Base-by-base conservation (phyloP, 148 eudicot genomes). In the Heliamphora exappendiculata region DNA sequence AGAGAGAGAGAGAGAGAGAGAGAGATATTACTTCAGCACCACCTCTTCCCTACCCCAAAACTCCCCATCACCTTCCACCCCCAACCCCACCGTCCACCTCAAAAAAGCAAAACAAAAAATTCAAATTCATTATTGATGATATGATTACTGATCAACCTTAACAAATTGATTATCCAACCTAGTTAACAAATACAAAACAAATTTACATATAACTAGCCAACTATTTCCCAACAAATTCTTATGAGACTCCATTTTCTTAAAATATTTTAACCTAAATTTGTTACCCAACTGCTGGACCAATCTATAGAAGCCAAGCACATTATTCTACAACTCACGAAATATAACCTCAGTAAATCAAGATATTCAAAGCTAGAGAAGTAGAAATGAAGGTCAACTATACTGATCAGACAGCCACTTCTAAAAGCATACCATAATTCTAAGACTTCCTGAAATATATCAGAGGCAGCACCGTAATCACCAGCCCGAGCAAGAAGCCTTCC, bases 401-500 rank as follows among this genome's bases (percentile, higher is more conserved):
- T 26, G 3, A 79, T 64, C 29, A 44, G 72, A 29, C 55, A 71
- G 70, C 28, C 22, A 76, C 29, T 75, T 69, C 44, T 24, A 82
- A n/a, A 68, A 47, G 49, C 92, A 82, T 94, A 95, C 98, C 98
- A 87, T 67, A 85, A 77, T 75, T 87, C 86, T 58, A 95, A 78
- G 65, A 95, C 89, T 84, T 85, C 88, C 86, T 89, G 89, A 75
- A 90, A 95, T 55, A 88, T 81, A 72, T 83, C 86, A 42, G 92
- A 88, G 45, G 98, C 98, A 70, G 88, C 88, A 70, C 80, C 87
- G 84, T 84, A 86, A 82, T 95, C 98, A 73, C 96, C 92, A 81
- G 90, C 91, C 86, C 81, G 87, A 79, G 97, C 98, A 85, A 92
- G 97, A 87, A 95, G 98, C 87, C 89, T 89, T 81, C 98, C 98